Base-by-base conservation (phyloP, 768 basidiomycete species). In the Collybia mongolica region DNA sequence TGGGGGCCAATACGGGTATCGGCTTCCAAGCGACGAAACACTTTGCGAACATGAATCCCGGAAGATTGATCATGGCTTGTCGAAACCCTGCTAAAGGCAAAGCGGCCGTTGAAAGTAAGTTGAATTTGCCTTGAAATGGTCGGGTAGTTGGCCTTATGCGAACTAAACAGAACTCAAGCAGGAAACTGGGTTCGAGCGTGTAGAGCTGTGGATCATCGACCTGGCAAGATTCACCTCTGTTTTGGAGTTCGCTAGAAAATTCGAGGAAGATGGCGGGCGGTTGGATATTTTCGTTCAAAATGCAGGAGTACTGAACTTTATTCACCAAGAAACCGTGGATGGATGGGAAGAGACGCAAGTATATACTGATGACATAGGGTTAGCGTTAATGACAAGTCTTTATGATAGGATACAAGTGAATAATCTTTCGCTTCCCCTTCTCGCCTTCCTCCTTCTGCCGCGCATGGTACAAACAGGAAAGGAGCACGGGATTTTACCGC, bases 1-100 rank as follows among this genome's bases (percentile, higher is more conserved):
- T 71, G 23, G 72, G 71, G 5, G 76, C 80, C 2, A 83, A 83
- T 54, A 66, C 67, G 19, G 82, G 79, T 2, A 47, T 80, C 3
- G 79, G 79, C 0, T 69, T 76, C 36, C 75, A 79, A 53, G 69
- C 75, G 1, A 61, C 71, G 5, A 74, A 71, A 46, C 72, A 78
- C 47, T 73, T 80, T 40, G 76, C 75, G 0, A 37, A 49, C 0
- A 74, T 78, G 76, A 69, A 69, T 39, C 65, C 77, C 19, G 70
- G 47, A 1, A 63, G 60, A 39, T 59, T 77, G 3, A 67, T 78
- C 17, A 28, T 78, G 9, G 73, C 63, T 2, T 77, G 73, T 51
- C 58, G 74, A 17, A 70, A 52, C 43, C 44, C 66, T 42, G 54
- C 58, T 15, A 72, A 67, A 46, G 74, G 72, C 5, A 53, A 68